Evolutionary conservation across 345 rosid species (phyloP).

Genomic region (Corchorus olitorius): DNA sequence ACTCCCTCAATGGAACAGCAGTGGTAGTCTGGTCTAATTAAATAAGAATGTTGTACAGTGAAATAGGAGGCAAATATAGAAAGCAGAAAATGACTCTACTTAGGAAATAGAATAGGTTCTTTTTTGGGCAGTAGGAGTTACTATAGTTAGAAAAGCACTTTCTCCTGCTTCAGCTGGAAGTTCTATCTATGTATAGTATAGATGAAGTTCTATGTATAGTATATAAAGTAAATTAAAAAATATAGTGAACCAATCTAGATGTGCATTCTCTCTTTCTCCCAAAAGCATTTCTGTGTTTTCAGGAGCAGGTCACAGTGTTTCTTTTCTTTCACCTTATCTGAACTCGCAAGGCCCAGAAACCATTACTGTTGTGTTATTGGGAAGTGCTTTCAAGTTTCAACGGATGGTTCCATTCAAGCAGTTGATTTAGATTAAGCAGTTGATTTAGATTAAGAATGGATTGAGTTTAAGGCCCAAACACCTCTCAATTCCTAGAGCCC

Average conservation of each 20-base stretch:
- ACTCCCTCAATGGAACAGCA: not conserved
- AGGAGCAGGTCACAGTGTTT: not conserved
- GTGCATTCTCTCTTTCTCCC: not conserved
- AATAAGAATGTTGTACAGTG: not conserved
- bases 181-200: not conserved
- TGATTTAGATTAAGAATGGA: no score
- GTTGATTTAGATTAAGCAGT: no score
- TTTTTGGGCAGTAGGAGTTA: not conserved
- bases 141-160: not conserved
- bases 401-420: no score
- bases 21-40: not conserved
- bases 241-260: not conserved
- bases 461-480: no score
- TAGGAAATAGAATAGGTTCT: not conserved
- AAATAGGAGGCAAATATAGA: not conserved
- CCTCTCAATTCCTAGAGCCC: no score
- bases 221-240: not conserved
- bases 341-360: not conserved
- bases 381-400: no score
- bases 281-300: no score
- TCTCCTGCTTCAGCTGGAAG: not conserved
- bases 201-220: not conserved
- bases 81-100: not conserved
- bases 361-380: no score
- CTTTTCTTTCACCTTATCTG: no score